phyloP scores from a whole-genome alignment of 202 grass and related monocot species.

The Schoenoplectus triqueter region DNA sequence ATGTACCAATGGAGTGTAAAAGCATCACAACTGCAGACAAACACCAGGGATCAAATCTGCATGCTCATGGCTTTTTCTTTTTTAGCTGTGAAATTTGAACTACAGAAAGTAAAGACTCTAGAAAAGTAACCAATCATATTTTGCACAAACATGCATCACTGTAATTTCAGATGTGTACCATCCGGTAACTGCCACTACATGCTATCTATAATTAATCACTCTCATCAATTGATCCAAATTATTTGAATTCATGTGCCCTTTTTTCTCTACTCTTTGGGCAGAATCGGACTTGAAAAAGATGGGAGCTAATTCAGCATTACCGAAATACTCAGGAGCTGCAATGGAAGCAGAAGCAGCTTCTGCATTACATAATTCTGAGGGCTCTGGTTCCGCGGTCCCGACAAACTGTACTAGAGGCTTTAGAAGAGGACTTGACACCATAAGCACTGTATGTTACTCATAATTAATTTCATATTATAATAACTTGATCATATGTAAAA shows the following conservation, averaged over 20 bases:
- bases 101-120: not conserved
- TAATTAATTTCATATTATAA: not conserved
- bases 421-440: constrained; percentile 24
- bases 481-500: not conserved
- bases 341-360: constrained; percentile 21
- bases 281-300: constrained; percentile 36
- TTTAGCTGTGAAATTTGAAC: not conserved
- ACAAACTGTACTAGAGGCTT: constrained; percentile 12
- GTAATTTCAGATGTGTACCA: not conserved
- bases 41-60: not conserved
- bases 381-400: not conserved
- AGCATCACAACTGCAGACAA: not conserved
- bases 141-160: too few relatives aligned
- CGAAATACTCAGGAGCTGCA: not conserved
- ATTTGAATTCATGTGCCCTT: not conserved
- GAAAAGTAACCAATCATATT: not conserved
- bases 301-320: not conserved
- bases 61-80: not conserved
- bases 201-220: not conserved
- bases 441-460: constrained; percentile 28
- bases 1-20: not conserved
- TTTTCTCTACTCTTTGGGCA: not conserved
- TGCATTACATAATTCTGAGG: not conserved
- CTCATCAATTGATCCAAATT: not conserved
- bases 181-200: too few relatives aligned